Evolutionary conservation across 805 yeast species (phyloP), one percentile per base, ranked within the genome.

Genomic region (Hemisphaericaspora nanyangensis): DNA sequence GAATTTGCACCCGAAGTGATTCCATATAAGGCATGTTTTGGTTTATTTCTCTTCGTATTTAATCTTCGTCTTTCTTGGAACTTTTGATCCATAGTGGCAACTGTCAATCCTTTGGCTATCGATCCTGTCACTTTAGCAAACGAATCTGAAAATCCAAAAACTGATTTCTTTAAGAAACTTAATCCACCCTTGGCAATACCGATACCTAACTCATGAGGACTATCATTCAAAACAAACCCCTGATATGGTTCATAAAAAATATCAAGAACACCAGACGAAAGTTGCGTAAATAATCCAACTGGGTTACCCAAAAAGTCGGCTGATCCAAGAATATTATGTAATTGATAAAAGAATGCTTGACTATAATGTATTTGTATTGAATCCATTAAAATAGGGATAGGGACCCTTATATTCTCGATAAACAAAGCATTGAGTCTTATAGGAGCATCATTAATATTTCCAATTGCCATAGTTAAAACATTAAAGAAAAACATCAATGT

Each of bases 271-370:
- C 99, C 99, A 0, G 97, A 88, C 41, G 95, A 82, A 41, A 93
- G 70, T 49, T 89, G 90, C 58, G 87, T 93, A 68, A 93, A 93
- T 45, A 93, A 67, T 1, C 99, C 99, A 20, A 95, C 98, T 0
- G 99, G 99, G 49, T 95, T 93, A 17, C 99, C 99, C 35, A 93
- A 65, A 49, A 93, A 79, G 61, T 95, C 99, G 0, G 98, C 99
- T 15, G 96, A 88, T 0, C 99, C 99, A 25, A 95, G 67, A 31
- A 93, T 81, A 58, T 88, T 89, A 63, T 93, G 95, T 25, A 93
- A 68, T 61, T 93, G 99, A 55, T 86, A 89, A 43, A 93, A 74
- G 62, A 91, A 84, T 20, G 93, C 91, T 56, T 90, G 97, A 8
- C 90, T 83, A 58, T 93, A 93, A 59, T 93, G 98, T 1, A 91